Evolutionary conservation across 805 yeast genomes (phyloP).

Genomic region (Pachysolen tannophilus): DNA sequence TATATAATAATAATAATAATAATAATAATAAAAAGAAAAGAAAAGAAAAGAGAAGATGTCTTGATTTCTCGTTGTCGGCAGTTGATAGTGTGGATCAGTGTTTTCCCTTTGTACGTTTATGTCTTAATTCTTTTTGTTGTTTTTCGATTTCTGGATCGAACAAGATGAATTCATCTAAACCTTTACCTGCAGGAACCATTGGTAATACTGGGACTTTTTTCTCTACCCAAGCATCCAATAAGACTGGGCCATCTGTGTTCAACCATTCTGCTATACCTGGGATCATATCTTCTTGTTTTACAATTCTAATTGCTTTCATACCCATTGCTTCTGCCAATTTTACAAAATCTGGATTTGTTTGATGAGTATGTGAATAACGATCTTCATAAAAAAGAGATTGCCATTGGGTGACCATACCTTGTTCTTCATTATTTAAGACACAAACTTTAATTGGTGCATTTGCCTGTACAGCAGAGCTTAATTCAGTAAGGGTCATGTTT

Average conservation of each 20-base stretch:
- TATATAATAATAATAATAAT: too few relatives aligned
- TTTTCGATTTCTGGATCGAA: slow-evolving; percentile 79
- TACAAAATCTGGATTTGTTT: slow-evolving; percentile 87
- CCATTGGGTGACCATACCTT: slow-evolving; percentile 99
- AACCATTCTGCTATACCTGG: slow-evolving; percentile 60
- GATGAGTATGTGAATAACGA: slow-evolving; percentile 97
- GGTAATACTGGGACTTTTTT: slow-evolving; percentile 95
- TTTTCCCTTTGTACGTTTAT: slow-evolving; percentile 65
- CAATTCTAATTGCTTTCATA: slow-evolving; percentile 69
- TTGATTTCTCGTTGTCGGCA: too few relatives aligned
- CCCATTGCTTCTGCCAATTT: slow-evolving; percentile 95
- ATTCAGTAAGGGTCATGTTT: slow-evolving; percentile 93
- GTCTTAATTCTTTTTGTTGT: slow-evolving; percentile 60
- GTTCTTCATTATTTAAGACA: slow-evolving; percentile 94
- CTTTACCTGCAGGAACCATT: slow-evolving; percentile 96
- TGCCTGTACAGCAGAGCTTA: slow-evolving; percentile 92
- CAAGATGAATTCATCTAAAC: slow-evolving; percentile 82
- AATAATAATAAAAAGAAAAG: too few relatives aligned
- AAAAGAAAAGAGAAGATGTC: too few relatives aligned
- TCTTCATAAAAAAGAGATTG: slow-evolving; percentile 95
- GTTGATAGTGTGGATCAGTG: slow-evolving; percentile 29
- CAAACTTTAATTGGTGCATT: slow-evolving; percentile 83
- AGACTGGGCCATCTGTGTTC: slow-evolving; percentile 72
- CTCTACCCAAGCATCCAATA: slow-evolving; percentile 86
- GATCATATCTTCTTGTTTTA: slow-evolving; percentile 58